Evolutionary conservation across 257 asterid species (phyloP).

Genomic region (Oldenlandia corymbosa): DNA sequence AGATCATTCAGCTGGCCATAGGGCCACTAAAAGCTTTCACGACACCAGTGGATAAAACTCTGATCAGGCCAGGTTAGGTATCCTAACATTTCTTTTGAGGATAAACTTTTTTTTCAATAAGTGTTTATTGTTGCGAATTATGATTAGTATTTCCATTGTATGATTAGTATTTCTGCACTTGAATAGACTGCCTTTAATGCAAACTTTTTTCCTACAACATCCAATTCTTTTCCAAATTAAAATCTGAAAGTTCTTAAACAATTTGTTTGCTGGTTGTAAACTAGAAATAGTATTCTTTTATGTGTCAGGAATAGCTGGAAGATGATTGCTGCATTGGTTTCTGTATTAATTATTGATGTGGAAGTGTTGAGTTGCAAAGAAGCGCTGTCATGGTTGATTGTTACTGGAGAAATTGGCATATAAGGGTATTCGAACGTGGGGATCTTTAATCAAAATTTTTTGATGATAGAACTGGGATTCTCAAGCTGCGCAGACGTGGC

Average conservation of each 20-base stretch:
- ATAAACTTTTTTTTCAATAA: not conserved
- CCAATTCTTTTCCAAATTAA: not conserved
- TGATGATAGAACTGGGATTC: not conserved
- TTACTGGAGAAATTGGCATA: not conserved
- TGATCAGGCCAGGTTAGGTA: constrained; percentile 8
- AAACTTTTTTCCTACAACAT: not conserved
- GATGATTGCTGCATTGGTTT: not conserved
- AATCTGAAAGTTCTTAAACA: not conserved
- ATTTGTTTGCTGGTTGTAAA: not conserved
- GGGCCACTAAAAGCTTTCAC: not conserved
- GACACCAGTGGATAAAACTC: not conserved
- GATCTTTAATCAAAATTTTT: not conserved
- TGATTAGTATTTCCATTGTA: not conserved
- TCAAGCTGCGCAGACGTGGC: not conserved
- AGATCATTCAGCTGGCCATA: not conserved
- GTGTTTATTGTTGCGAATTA: not conserved
- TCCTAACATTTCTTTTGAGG: not conserved
- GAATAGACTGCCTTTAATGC: not conserved
- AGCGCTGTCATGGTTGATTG: not conserved
- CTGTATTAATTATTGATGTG: not conserved
- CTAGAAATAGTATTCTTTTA: not conserved
- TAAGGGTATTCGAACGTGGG: not conserved
- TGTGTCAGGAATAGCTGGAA: not conserved
- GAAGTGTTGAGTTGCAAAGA: not conserved
- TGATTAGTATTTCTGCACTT: not conserved